Evolutionary conservation across 2,329 filamentous ascomycete genomes (phyloP).

Genomic region (Bipolaris gigantea): DNA sequence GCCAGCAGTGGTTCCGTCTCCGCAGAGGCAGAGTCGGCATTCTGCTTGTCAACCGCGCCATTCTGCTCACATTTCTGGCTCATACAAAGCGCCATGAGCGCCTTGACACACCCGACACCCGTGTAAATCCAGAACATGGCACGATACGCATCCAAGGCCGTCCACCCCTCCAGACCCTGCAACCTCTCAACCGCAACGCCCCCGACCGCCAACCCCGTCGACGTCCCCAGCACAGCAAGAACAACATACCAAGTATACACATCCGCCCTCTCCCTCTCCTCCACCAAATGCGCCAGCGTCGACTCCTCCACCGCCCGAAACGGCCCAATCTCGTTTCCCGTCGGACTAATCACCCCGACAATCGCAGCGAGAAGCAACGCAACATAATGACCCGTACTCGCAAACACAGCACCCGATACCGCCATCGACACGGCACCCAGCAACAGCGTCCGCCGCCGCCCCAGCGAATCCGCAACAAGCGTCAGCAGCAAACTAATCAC

Average conservation of each 20-base stretch:
- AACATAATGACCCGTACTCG: conserved; percentile 35
- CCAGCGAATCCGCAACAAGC: conserved; percentile 42
- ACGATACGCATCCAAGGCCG: conserved; percentile 44
- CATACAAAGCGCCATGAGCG: conserved; percentile 43
- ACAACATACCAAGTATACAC: conserved; percentile 48
- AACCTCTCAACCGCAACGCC: conserved; percentile 45
- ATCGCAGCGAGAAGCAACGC: conserved; percentile 41
- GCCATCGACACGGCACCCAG: conserved; percentile 43
- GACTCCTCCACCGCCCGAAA: conserved; percentile 47
- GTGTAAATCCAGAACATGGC: conserved; percentile 51
- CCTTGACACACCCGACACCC: conserved; percentile 46
- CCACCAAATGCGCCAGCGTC: conserved; percentile 42
- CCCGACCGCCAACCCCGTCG: conserved; percentile 37
- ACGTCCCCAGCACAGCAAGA: conserved; percentile 43
- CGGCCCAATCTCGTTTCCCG: conserved; percentile 47
- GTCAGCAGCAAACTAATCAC: conserved; percentile 43
- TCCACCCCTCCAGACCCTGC: conserved; percentile 39
- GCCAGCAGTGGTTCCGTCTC: conserved; percentile 35
- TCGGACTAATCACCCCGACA: conserved; percentile 45
- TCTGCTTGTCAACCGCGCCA: conserved; percentile 5
- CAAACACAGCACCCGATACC: conserved; percentile 41
- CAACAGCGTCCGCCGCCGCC: conserved; percentile 39
- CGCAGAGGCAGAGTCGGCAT: conserved; percentile 8
- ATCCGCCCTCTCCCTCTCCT: conserved; percentile 35
- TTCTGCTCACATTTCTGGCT: conserved; percentile 44